Percentiles rank a stretch among this genome's conserved stretches.
These are phyloP conservation scores for Podosphaera aphanis DNA, from an alignment of 2,329 filamentous ascomycete genomes.

Conservation along the genomic window DNA sequence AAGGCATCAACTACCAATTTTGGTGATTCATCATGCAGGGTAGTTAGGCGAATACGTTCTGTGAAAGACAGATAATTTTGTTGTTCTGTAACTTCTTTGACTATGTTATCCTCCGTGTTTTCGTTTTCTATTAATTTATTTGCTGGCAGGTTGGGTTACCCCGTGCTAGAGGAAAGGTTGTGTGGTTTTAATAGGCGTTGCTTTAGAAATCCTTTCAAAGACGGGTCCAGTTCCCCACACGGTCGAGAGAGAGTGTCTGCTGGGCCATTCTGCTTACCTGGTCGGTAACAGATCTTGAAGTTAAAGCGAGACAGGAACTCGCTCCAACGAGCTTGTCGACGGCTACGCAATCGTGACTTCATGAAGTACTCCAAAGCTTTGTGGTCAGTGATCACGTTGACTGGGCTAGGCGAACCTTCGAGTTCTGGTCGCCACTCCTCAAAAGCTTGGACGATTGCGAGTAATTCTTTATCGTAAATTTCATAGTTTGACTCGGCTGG, in stretches of 20 bases:
- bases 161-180: background rate
- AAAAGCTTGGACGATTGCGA: background rate
- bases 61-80: background rate
- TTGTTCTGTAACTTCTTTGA: no score
- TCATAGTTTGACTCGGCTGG: background rate
- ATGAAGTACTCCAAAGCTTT: background rate
- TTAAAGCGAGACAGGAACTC: background rate
- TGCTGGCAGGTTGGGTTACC: background rate
- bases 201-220: background rate
- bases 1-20: background rate
- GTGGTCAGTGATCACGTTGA: background rate
- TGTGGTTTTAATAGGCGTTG: background rate
- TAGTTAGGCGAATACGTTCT: background rate
- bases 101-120: no score
- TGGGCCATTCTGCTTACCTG: background rate
- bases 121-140: background rate
- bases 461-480: background rate
- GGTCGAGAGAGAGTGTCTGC: constrained; percentile 1
- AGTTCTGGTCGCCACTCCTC: background rate
- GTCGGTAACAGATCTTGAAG: background rate
- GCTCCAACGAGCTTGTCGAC: constrained; percentile 1
- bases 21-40: background rate
- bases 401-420: background rate
- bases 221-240: background rate
- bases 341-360: background rate